Conservation (phyloP, 306 rosid species). For the Cicer yamashitae region DNA sequence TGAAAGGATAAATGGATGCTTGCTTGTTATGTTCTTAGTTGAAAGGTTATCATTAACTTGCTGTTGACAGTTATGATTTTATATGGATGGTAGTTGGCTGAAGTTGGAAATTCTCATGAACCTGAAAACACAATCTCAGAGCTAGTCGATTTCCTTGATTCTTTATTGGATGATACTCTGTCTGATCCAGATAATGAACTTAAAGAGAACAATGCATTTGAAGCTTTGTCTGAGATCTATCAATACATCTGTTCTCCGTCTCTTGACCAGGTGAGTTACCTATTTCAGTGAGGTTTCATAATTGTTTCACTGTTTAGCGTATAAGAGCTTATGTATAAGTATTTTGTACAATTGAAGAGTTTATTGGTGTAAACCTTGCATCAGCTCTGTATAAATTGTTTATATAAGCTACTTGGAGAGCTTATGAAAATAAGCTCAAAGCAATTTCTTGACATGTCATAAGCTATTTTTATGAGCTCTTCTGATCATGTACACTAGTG, state of each 20-base stretch:
- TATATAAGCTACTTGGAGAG: background rate
- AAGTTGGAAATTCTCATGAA: conserved; percentile 52
- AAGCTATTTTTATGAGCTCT: background rate
- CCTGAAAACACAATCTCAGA: conserved; percentile 52
- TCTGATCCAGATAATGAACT: conserved; percentile 58
- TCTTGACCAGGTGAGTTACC: conserved; percentile 60
- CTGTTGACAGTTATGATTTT: conserved; percentile 21
- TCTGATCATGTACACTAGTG: background rate
- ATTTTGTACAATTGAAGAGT: background rate
- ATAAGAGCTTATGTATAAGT: background rate
- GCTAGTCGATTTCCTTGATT: conserved; percentile 63
- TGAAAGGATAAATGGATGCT: background rate
- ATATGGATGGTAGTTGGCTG: conserved; percentile 51
- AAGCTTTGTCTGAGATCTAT: conserved; percentile 61
- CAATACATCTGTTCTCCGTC: conserved; percentile 62
- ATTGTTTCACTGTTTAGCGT: background rate
- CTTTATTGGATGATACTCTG: conserved; percentile 56
- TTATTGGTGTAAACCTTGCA: background rate
- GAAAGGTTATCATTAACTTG: conserved; percentile 23
- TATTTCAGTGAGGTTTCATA: conserved; percentile 11
- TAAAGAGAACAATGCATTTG: conserved; percentile 51
- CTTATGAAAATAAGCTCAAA: background rate
- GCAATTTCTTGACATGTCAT: background rate
- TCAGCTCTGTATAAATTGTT: background rate
- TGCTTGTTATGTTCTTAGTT: conserved; percentile 1